These are phyloP conservation scores for Pseudonitzschia pungens DNA, from an alignment of 108 stramenopile species.

Conservation along the genomic window DNA sequence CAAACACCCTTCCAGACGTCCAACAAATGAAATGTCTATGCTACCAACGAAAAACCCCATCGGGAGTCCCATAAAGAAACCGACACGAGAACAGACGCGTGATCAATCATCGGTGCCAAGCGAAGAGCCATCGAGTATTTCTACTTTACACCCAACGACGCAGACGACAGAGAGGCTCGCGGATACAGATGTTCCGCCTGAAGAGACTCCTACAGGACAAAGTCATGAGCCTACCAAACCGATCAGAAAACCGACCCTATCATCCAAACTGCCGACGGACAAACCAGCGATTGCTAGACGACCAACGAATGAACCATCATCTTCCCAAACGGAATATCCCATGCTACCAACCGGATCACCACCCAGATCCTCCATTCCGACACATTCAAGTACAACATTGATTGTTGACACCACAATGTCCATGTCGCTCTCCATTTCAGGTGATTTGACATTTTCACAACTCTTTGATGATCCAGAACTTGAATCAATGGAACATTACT, in stretches of 20 bases:
- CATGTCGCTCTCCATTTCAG: slow-evolving; percentile 15
- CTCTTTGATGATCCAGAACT: background rate
- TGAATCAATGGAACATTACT: slow-evolving; percentile 5
- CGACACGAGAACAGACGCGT: too few species aligned
- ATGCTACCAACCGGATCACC: background rate
- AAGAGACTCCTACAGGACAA: background rate
- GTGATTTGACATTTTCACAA: background rate
- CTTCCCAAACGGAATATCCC: background rate
- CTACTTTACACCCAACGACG: background rate
- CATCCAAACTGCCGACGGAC: background rate
- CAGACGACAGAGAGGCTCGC: background rate
- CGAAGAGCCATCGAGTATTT: background rate
- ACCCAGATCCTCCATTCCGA: background rate
- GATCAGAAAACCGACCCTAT: background rate
- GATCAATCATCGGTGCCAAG: too few species aligned
- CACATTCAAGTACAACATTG: background rate
- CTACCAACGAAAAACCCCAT: too few species aligned
- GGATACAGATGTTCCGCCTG: background rate
- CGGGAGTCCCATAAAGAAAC: too few species aligned
- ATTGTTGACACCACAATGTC: background rate
- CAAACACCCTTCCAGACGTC: too few species aligned
- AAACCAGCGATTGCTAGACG: background rate
- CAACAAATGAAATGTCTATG: too few species aligned
- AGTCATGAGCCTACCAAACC: background rate
- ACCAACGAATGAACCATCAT: background rate